Percentiles rank a stretch among this genome's conserved stretches.
phyloP scores from a whole-genome alignment of 2,329 filamentous ascomycete species.

The Paecilomyces variotii region DNA sequence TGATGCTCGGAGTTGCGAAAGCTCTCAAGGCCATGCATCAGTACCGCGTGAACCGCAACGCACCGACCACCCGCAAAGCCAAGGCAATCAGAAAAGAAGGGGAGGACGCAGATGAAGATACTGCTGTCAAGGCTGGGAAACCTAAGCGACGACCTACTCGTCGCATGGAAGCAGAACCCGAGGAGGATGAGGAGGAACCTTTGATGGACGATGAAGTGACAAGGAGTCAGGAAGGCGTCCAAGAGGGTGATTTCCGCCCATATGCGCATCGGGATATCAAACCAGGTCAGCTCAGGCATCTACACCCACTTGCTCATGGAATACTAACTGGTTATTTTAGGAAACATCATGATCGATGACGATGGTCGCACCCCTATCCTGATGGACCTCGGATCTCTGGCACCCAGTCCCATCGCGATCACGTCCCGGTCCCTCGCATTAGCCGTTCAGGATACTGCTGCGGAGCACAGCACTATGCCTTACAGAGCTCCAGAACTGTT shows the following conservation, averaged over 20 bases:
- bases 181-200: constrained; percentile 65
- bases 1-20: constrained; percentile 87
- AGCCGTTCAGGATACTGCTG: constrained; percentile 86
- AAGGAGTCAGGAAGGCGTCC: constrained; percentile 58
- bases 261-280: constrained; percentile 98
- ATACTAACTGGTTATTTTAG: constrained; percentile 20
- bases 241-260: constrained; percentile 61
- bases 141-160: constrained; percentile 35
- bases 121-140: constrained; percentile 27
- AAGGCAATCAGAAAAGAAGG: constrained; percentile 49
- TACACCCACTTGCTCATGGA: background rate
- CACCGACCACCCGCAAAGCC: constrained; percentile 47
- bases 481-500: constrained; percentile 97
- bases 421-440: constrained; percentile 85
- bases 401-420: constrained; percentile 78
- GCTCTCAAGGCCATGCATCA: constrained; percentile 87
- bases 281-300: constrained; percentile 56
- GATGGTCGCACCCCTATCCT: constrained; percentile 81
- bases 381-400: constrained; percentile 93
- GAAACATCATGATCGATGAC: constrained; percentile 98
- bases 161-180: constrained; percentile 22
- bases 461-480: constrained; percentile 96
- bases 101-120: constrained; percentile 44
- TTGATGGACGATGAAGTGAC: constrained; percentile 73
- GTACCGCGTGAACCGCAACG: constrained; percentile 59